Percentiles rank a stretch among this genome's conserved stretches.
Conservation (phyloP, 2,329 filamentous ascomycete species). For the Botrytis elliptica region DNA sequence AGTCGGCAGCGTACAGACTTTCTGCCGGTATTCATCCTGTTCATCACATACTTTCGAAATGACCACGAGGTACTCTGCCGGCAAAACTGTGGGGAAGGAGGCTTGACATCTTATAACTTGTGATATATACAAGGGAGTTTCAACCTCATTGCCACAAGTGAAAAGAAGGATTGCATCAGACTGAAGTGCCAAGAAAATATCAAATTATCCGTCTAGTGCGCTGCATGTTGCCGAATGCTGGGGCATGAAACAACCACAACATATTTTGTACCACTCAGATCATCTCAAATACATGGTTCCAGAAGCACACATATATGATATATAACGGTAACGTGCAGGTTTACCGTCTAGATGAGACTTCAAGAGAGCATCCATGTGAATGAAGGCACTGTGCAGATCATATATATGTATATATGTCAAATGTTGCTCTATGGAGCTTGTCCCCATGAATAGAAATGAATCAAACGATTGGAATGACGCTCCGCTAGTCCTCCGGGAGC, state of each 20-base stretch:
- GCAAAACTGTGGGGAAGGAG: constrained; percentile 16
- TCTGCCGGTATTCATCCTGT: constrained; percentile 19
- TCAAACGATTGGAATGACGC: neutral
- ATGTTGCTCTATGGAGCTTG: neutral
- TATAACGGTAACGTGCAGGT: neutral
- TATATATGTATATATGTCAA: neutral
- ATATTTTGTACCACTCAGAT: constrained; percentile 10
- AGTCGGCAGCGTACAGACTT: constrained; percentile 18
- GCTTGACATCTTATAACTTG: constrained; percentile 8
- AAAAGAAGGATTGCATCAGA: neutral
- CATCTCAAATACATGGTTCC: neutral
- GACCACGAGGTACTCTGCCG: constrained; percentile 18
- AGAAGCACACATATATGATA: neutral
- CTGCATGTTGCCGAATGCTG: constrained; percentile 11
- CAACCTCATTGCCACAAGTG: constrained; percentile 4
- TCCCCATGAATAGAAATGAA: neutral
- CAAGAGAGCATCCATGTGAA: neutral
- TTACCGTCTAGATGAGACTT: neutral
- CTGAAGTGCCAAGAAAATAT: constrained; percentile 9
- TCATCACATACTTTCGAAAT: constrained; percentile 6
- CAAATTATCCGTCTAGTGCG: constrained; percentile 10
- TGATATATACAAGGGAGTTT: constrained; percentile 12
- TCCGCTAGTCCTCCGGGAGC: neutral
- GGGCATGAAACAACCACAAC: constrained; percentile 11
- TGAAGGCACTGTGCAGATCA: neutral